A percentile compares a stretch with the other conserved stretches of the same genome.
These are phyloP conservation scores for Colletotrichum ledebouriae DNA, from an alignment of 2,329 filamentous ascomycete species.

Conservation along the genomic window DNA sequence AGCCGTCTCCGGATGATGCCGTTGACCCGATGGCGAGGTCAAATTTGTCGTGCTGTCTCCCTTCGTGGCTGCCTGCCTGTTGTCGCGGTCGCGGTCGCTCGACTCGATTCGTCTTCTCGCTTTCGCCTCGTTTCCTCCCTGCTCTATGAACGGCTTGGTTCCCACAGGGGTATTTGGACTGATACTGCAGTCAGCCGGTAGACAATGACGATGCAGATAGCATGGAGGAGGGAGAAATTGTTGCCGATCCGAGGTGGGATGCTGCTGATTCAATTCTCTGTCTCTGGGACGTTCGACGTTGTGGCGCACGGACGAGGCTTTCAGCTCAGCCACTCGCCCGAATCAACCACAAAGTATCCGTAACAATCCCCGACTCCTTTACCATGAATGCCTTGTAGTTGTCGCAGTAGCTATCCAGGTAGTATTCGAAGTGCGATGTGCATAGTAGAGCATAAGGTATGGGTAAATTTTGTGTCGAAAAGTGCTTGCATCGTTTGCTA, in stretches of 20 bases:
- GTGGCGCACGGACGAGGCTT: slow-evolving; percentile 35
- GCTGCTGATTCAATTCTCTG: slow-evolving; percentile 32
- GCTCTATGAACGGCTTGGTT: neutral
- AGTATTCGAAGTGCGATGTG: too few species aligned
- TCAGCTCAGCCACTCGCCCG: slow-evolving; percentile 21
- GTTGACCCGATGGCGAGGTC: neutral
- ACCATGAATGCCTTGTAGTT: too few species aligned
- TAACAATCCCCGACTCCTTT: too few species aligned
- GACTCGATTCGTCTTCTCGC: slow-evolving; percentile 10
- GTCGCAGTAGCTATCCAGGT: too few species aligned
- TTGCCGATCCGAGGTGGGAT: slow-evolving; percentile 6
- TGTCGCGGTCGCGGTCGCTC: slow-evolving; percentile 18
- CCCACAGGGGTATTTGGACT: neutral
- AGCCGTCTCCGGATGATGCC: neutral
- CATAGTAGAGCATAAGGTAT: too few species aligned
- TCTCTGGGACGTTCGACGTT: slow-evolving; percentile 19
- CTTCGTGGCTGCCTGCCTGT: slow-evolving; percentile 13
- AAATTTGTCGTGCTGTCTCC: neutral
- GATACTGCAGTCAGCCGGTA: slow-evolving; percentile 1
- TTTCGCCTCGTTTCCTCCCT: too few species aligned
- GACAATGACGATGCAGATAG: slow-evolving; percentile 9
- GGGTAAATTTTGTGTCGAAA: too few species aligned
- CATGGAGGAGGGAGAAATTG: neutral
- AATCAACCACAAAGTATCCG: neutral
- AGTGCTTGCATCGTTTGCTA: too few species aligned